Percentiles rank a stretch among this genome's conserved stretches.
These are phyloP conservation scores for Piloderma croceum DNA, from an alignment of 768 basidiomycete genomes.

Conservation along the genomic window DNA sequence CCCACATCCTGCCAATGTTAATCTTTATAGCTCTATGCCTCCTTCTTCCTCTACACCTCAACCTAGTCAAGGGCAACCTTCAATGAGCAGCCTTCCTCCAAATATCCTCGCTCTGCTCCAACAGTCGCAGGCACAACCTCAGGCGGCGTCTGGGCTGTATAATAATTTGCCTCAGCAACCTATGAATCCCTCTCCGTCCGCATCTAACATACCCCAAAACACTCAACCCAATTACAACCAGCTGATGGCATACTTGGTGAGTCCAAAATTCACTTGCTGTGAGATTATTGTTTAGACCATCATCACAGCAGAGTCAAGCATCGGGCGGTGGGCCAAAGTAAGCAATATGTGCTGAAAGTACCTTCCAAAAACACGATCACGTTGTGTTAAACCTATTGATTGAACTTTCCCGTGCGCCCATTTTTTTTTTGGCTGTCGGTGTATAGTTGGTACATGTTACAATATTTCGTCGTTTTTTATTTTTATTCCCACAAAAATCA, in stretches of 20 bases:
- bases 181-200: conserved; percentile 23
- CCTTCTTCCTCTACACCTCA: conserved; percentile 31
- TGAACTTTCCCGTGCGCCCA: no score
- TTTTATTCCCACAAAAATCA: no score
- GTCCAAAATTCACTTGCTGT: conserved; percentile 14
- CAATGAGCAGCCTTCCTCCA: conserved; percentile 47
- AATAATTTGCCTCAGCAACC: conserved; percentile 1
- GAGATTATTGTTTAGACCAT: background rate
- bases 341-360: no score
- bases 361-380: no score
- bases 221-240: conserved; percentile 51
- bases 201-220: conserved; percentile 36
- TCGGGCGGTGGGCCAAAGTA: no score
- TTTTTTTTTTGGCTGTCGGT: no score
- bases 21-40: conserved; percentile 15
- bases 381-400: no score
- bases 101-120: conserved; percentile 68
- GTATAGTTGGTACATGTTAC: no score
- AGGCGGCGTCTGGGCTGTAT: conserved; percentile 3
- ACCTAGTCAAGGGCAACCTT: conserved; percentile 28
- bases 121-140: conserved; percentile 33
- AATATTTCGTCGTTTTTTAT: no score
- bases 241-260: conserved; percentile 64
- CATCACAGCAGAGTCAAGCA: conserved; percentile 1
- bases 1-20: conserved; percentile 17